Percentiles rank a stretch among this genome's conserved stretches.
Evolutionary conservation across 257 asterid genomes (phyloP).

Genomic region (Cordia subcordata): DNA sequence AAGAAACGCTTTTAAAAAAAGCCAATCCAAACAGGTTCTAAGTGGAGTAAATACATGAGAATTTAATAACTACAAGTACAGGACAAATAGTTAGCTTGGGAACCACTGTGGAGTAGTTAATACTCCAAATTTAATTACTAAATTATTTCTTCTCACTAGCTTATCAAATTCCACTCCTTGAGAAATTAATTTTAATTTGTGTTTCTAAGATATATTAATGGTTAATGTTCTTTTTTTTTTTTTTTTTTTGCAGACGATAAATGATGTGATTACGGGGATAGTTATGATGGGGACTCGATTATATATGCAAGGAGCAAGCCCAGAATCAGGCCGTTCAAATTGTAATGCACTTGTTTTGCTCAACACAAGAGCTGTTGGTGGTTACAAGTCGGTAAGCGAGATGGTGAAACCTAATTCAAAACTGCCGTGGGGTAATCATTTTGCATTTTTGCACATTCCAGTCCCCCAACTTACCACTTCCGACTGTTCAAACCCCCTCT

Average conservation of each 20-base stretch:
- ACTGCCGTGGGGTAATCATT: constrained; percentile 65
- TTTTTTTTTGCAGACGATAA: constrained; percentile 71
- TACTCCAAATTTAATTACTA: too few species aligned
- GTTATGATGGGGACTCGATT: constrained; percentile 46
- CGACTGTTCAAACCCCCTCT: constrained; percentile 31
- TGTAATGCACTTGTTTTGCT: constrained; percentile 48
- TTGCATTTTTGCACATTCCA: constrained; percentile 50
- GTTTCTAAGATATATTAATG: too few species aligned
- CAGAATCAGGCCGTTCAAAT: constrained; percentile 24
- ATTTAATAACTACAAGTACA: too few species aligned
- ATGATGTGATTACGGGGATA: constrained; percentile 62
- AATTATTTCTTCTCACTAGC: too few species aligned
- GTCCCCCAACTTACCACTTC: constrained; percentile 31
- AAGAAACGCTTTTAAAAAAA: too few species aligned
- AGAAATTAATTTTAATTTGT: too few species aligned
- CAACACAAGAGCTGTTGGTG: constrained; percentile 54
- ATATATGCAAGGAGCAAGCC: constrained; percentile 42
- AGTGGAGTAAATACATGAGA: too few species aligned
- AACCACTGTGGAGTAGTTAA: too few species aligned
- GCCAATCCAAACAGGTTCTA: too few species aligned
- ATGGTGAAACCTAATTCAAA: constrained; percentile 53
- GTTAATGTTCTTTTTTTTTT: too few species aligned
- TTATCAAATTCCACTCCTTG: too few species aligned
- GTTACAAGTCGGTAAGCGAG: constrained; percentile 58
- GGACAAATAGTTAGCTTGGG: too few species aligned